Conservation (phyloP, 1,284 basidiomycete genomes). For the Ustilago xerochloae region DNA sequence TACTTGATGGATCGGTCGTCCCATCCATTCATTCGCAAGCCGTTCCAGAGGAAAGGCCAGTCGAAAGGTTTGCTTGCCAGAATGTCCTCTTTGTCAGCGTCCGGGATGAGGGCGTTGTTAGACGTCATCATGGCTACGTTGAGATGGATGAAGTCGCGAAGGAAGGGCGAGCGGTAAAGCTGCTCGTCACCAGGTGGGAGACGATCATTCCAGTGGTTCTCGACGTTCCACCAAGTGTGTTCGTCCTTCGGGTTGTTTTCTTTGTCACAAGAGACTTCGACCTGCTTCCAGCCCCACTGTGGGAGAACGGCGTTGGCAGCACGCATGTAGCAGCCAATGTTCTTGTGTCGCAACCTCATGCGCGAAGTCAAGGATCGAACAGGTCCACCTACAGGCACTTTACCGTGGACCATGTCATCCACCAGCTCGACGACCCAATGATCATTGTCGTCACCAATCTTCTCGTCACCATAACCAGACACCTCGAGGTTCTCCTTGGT, state of each 20-base stretch:
- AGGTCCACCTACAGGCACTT: conserved; percentile 74
- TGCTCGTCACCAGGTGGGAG: conserved; percentile 85
- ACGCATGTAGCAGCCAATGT: conserved; percentile 77
- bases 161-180: conserved; percentile 89
- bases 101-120: conserved; percentile 95
- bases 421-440: conserved; percentile 94
- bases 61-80: conserved; percentile 90
- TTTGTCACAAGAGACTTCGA: conserved; percentile 93
- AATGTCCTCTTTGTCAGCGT: conserved; percentile 97
- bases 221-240: conserved; percentile 98
- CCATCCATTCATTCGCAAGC: conserved; percentile 93
- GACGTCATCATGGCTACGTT: conserved; percentile 99
- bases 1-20: conserved; percentile 87
- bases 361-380: conserved; percentile 92
- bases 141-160: conserved; percentile 96
- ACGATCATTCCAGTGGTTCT: conserved; percentile 93
- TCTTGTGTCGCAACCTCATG: conserved; percentile 82
- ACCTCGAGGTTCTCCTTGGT: conserved; percentile 92
- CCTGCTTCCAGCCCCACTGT: conserved; percentile 99
- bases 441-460: conserved; percentile 87
- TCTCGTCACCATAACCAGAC: conserved; percentile 88
- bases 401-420: conserved; percentile 75
- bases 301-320: conserved; percentile 90
- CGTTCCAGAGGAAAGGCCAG: conserved; percentile 93
- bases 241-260: conserved; percentile 83